These are phyloP conservation scores for Triadica sebifera DNA, from an alignment of 345 rosid genomes.

Conservation along the genomic window DNA sequence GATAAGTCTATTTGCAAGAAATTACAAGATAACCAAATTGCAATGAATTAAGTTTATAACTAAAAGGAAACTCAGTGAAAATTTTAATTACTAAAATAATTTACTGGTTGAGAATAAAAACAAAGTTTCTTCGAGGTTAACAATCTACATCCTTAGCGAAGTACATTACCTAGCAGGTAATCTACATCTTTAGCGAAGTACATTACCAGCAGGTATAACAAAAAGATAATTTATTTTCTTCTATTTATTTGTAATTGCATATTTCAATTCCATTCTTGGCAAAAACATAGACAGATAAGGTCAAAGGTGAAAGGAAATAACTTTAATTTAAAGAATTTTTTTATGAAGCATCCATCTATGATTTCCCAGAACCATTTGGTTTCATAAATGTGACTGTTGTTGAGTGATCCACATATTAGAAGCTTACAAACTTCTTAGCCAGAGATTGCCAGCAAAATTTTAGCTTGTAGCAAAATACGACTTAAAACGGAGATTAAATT, in stretches of 20 bases:
- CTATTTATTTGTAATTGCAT: neutral
- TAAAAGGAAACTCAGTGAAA: neutral
- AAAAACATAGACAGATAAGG: no score
- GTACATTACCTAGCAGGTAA: neutral
- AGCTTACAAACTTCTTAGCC: neutral
- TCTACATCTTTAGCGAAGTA: neutral
- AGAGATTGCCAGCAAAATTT: neutral
- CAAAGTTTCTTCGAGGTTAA: no score
- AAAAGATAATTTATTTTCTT: neutral
- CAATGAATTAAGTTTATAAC: neutral
- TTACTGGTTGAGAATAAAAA: neutral
- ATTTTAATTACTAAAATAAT: neutral
- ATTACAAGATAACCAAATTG: neutral
- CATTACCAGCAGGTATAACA: neutral
- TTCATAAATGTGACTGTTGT: neutral
- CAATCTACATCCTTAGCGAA: neutral
- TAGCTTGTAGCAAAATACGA: neutral
- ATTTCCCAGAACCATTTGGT: no score
- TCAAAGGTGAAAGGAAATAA: neutral
- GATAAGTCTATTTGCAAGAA: neutral
- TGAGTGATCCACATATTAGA: neutral
- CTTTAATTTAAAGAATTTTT: neutral
- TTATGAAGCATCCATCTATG: neutral
- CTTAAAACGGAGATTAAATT: neutral
- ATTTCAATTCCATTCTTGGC: neutral